phyloP scores from a whole-genome alignment of 176 grass and related monocot species.

The Typha latifolia region DNA sequence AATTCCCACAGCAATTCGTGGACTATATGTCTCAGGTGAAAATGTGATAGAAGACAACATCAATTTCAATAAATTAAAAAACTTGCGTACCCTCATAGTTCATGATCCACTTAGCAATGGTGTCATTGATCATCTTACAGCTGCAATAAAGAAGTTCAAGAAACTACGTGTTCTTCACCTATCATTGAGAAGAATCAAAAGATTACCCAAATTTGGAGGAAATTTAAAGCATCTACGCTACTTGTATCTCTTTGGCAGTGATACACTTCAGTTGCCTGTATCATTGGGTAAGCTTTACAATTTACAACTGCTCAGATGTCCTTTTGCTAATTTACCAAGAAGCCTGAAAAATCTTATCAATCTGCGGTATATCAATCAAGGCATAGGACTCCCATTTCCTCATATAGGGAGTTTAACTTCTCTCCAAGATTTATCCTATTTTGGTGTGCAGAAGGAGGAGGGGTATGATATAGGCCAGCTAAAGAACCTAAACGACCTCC shows the following conservation, averaged over 20 bases:
- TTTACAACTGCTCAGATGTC: slow-evolving; percentile 15
- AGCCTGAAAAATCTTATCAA: slow-evolving; percentile 19
- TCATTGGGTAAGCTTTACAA: slow-evolving; percentile 23
- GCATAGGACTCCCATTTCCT: not conserved
- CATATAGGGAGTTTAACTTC: slow-evolving; percentile 15
- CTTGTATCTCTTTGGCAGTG: slow-evolving; percentile 11
- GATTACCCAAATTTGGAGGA: slow-evolving; percentile 17
- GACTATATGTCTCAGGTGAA: slow-evolving; percentile 12
- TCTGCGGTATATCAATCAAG: slow-evolving; percentile 5
- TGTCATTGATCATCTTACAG: not conserved
- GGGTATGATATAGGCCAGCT: slow-evolving; percentile 17
- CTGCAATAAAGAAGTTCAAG: slow-evolving; percentile 7
- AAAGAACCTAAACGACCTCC: slow-evolving; percentile 17
- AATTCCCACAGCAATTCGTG: not conserved
- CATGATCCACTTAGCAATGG: too few relatives aligned
- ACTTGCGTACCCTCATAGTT: not conserved
- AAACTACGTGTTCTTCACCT: slow-evolving; percentile 12
- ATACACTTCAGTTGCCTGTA: slow-evolving; percentile 14
- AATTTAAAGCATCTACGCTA: slow-evolving; percentile 21
- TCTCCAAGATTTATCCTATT: slow-evolving; percentile 12
- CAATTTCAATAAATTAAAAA: not conserved
- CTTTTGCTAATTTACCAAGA: slow-evolving; percentile 1
- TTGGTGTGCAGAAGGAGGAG: slow-evolving; percentile 5
- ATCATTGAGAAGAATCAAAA: not conserved
- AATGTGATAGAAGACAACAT: slow-evolving; percentile 5